Conservation (phyloP, 1,284 basidiomycete genomes). For the Phylloboletellus chloephorus region DNA sequence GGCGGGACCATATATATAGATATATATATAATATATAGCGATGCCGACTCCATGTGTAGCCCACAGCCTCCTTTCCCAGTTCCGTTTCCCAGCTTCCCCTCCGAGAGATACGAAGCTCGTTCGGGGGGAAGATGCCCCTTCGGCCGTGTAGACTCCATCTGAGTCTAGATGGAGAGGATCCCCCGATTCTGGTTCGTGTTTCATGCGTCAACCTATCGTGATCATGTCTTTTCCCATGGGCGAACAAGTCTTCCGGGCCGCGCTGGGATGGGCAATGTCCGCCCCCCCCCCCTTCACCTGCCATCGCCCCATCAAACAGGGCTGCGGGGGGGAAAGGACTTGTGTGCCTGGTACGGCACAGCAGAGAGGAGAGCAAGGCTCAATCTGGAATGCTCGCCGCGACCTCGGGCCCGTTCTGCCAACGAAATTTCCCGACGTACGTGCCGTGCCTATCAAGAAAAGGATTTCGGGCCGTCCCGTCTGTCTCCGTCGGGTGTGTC, state of each 20-base stretch:
- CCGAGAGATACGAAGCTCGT: constrained; percentile 5
- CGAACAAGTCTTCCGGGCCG: constrained; percentile 32
- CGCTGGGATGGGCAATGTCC: constrained; percentile 6
- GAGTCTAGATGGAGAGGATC: constrained; percentile 15
- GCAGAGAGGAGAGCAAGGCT: constrained; percentile 22
- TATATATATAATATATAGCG: constrained; percentile 21
- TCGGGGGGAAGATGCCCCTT: constrained; percentile 5
- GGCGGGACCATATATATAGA: too few relatives aligned
- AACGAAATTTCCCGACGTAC: too few relatives aligned
- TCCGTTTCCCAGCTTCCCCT: too few relatives aligned
- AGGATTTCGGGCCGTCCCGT: constrained; percentile 1
- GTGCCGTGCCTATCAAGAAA: too few relatives aligned
- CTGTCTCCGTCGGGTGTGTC: too few relatives aligned
- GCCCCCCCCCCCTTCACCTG: constrained; percentile 40
- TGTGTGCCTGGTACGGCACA: constrained; percentile 20
- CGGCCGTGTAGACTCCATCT: constrained; percentile 21
- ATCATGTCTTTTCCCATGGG: constrained; percentile 34
- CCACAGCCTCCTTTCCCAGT: constrained; percentile 16
- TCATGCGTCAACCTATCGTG: constrained; percentile 7
- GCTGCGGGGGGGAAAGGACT: constrained; percentile 43
- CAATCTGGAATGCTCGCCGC: constrained; percentile 15
- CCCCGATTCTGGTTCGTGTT: constrained; percentile 10
- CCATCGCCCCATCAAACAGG: constrained; percentile 39
- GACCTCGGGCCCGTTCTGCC: not conserved
- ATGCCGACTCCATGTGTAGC: too few relatives aligned